A percentile compares a stretch with the other conserved stretches of the same genome.
Evolutionary conservation across 176 grass and related monocot genomes (phyloP).

Genomic region (Tillandsia leiboldiana): DNA sequence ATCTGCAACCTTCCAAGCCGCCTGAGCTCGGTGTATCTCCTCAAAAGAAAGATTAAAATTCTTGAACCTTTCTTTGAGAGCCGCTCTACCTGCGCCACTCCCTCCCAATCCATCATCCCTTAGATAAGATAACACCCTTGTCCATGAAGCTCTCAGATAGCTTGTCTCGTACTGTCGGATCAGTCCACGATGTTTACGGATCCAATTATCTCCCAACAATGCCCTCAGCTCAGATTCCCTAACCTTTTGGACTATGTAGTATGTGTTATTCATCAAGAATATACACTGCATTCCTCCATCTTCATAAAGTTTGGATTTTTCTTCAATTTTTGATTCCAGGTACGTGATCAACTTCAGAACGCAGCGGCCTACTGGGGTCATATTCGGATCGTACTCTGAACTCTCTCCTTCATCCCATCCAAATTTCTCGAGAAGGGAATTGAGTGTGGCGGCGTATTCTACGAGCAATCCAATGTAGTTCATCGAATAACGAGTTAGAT

Average conservation of each 20-base stretch:
- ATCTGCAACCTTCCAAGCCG: slow-evolving; percentile 73
- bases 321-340: slow-evolving; percentile 62
- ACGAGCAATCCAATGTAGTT: slow-evolving; percentile 68
- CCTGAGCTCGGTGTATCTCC: slow-evolving; percentile 69
- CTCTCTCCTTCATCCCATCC: slow-evolving; percentile 20
- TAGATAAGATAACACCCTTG: slow-evolving; percentile 65
- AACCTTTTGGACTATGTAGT: slow-evolving; percentile 85
- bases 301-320: slow-evolving; percentile 69
- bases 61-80: slow-evolving; percentile 90
- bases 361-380: slow-evolving; percentile 50
- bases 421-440: slow-evolving; percentile 40
- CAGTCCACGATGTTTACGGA: slow-evolving; percentile 59
- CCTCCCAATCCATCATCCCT: slow-evolving; percentile 69
- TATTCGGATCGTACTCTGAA: slow-evolving; percentile 25
- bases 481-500: slow-evolving; percentile 79
- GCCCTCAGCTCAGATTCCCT: slow-evolving; percentile 78
- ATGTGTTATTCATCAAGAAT: slow-evolving; percentile 92
- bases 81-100: slow-evolving; percentile 32
- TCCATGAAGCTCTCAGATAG: slow-evolving; percentile 82
- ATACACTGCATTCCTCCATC: slow-evolving; percentile 79
- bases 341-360: slow-evolving; percentile 66
- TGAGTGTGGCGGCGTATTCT: slow-evolving; percentile 51
- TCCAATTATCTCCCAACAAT: slow-evolving; percentile 87
- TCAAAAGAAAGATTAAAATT: slow-evolving; percentile 83
- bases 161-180: slow-evolving; percentile 73